phyloP scores from a whole-genome alignment of 441 rosid genomes.

The Jatropha podagrica region DNA sequence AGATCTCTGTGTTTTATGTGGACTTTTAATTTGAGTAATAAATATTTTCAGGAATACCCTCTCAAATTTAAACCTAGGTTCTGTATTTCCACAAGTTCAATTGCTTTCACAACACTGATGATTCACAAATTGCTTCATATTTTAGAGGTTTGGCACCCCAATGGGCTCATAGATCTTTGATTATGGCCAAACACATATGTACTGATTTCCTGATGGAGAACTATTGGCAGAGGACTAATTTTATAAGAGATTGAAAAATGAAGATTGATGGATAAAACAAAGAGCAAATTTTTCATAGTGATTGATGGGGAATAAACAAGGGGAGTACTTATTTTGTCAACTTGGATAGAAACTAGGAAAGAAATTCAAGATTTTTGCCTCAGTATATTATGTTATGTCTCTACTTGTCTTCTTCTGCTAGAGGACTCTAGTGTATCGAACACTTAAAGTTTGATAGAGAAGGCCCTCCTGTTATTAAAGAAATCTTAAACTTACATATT shows the following conservation, averaged over 20 bases:
- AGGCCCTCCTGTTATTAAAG: not conserved
- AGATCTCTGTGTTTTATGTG: not conserved
- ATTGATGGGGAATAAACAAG: not conserved
- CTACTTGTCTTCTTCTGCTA: no score
- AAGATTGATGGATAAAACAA: no score
- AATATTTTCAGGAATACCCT: not conserved
- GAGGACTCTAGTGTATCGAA: no score
- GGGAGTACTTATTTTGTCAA: not conserved
- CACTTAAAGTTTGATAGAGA: not conserved
- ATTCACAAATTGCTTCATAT: not conserved
- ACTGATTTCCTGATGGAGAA: not conserved
- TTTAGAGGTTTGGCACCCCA: not conserved
- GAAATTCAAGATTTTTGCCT: not conserved
- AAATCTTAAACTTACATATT: no score
- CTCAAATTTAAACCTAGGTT: not conserved
- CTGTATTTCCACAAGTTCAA: not conserved
- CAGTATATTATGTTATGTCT: no score
- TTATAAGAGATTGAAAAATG: not conserved
- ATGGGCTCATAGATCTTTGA: not conserved
- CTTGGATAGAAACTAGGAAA: not conserved
- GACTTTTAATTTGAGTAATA: not conserved
- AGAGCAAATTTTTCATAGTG: not conserved
- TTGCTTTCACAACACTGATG: not conserved
- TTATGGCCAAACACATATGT: not conserved
- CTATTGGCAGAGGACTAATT: no score